Percentiles rank a stretch among this genome's conserved stretches.
Evolutionary conservation across 768 basidiomycete species (phyloP).

Genomic region (Collybia nuda): DNA sequence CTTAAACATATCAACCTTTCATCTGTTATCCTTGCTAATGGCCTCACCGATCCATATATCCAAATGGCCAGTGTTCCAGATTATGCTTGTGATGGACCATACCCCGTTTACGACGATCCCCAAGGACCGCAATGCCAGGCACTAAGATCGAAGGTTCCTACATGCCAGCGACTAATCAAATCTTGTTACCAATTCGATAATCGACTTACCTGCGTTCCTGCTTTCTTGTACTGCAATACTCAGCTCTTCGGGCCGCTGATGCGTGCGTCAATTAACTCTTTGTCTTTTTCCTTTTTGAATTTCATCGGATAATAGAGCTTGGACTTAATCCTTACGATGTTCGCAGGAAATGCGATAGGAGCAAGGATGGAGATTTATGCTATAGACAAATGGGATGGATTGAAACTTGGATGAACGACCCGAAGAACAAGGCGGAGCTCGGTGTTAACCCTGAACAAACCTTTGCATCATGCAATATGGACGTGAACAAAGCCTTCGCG

Average conservation of each 20-base stretch:
- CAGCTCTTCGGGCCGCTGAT: slow-evolving; percentile 73
- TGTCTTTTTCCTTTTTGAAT: neutral
- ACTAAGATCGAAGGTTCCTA: slow-evolving; percentile 63
- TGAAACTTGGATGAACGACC: slow-evolving; percentile 84
- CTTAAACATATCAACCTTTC: slow-evolving; percentile 76
- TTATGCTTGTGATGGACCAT: slow-evolving; percentile 80
- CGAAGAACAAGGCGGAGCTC: slow-evolving; percentile 73
- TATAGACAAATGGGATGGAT: slow-evolving; percentile 85
- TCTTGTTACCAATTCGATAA: slow-evolving; percentile 66
- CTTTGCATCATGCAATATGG: slow-evolving; percentile 75
- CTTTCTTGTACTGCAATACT: slow-evolving; percentile 75
- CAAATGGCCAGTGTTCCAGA: slow-evolving; percentile 85
- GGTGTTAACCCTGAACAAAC: slow-evolving; percentile 61
- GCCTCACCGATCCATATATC: slow-evolving; percentile 77
- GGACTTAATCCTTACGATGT: slow-evolving; percentile 91
- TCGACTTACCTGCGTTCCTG: slow-evolving; percentile 69
- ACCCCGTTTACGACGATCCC: slow-evolving; percentile 74
- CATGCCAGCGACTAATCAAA: slow-evolving; percentile 73
- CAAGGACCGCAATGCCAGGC: slow-evolving; percentile 64
- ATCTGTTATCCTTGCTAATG: slow-evolving; percentile 86
- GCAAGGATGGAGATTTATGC: slow-evolving; percentile 71
- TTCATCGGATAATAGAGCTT: slow-evolving; percentile 38
- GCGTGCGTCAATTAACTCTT: slow-evolving; percentile 42
- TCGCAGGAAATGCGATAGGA: slow-evolving; percentile 68
- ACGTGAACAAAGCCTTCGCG: slow-evolving; percentile 79